Evolutionary conservation across 1,139 yeast genomes (phyloP).

Genomic region (Saccharomyces hybrid): DNA sequence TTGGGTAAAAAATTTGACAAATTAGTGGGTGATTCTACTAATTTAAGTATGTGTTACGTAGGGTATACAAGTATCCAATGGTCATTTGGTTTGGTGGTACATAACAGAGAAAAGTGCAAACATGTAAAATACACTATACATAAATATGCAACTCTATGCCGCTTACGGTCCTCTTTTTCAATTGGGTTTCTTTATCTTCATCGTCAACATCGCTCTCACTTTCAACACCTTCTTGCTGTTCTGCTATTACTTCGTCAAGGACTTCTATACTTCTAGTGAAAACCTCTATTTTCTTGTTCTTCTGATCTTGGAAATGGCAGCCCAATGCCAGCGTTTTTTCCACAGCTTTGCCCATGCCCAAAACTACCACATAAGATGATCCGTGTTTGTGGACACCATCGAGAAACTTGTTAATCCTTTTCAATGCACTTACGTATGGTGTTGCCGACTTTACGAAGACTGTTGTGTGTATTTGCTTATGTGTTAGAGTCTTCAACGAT

Average conservation of each 20-base stretch:
- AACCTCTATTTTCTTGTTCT: constrained; percentile 43
- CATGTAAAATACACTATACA: constrained; percentile 11
- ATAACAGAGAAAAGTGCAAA: neutral
- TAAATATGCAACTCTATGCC: constrained; percentile 50
- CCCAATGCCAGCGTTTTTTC: constrained; percentile 49
- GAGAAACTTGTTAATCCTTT: constrained; percentile 45
- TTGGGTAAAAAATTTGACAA: neutral
- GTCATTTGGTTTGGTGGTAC: neutral
- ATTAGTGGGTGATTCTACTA: neutral
- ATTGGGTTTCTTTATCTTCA: constrained; percentile 35
- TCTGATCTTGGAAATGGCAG: constrained; percentile 42
- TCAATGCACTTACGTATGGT: constrained; percentile 57
- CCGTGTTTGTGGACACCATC: constrained; percentile 33
- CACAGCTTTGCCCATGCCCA: constrained; percentile 66
- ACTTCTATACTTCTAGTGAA: constrained; percentile 54
- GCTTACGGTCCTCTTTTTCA: constrained; percentile 49
- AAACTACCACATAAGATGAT: constrained; percentile 41
- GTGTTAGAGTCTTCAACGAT: constrained; percentile 23
- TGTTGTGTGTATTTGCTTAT: constrained; percentile 37
- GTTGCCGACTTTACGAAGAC: constrained; percentile 51
- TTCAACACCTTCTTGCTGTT: neutral
- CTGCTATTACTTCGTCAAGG: constrained; percentile 46
- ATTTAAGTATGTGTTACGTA: neutral
- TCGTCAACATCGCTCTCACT: constrained; percentile 4
- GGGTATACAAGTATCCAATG: neutral